phyloP scores from a whole-genome alignment of 2,329 filamentous ascomycete genomes.

The Rhynchosporium graminicola region DNA sequence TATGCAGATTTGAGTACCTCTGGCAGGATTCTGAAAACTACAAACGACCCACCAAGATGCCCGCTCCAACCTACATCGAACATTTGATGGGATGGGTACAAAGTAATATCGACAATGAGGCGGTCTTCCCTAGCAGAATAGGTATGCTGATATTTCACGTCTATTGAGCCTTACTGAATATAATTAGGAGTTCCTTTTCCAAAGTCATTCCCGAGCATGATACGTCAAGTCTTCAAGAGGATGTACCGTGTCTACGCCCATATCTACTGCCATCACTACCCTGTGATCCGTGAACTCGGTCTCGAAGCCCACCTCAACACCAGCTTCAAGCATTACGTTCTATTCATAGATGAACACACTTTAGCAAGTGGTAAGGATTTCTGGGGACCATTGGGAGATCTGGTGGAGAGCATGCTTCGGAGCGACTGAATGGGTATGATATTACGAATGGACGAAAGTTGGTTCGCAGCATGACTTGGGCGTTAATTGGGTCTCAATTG shows the following conservation, averaged over 20 bases:
- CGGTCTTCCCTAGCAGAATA: conserved; percentile 91
- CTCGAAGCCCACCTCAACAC: conserved; percentile 98
- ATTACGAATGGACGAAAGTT: conserved; percentile 21
- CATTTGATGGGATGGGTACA: conserved; percentile 98
- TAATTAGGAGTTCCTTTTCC: conserved; percentile 83
- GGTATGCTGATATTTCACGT: conserved; percentile 53
- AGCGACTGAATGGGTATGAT: conserved; percentile 58
- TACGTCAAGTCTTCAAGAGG: conserved; percentile 97
- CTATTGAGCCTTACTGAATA: conserved; percentile 46
- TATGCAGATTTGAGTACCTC: conserved; percentile 85
- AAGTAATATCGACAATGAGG: conserved; percentile 91
- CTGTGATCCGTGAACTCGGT: conserved; percentile 90
- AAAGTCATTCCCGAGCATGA: conserved; percentile 82
- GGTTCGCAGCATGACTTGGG: conserved; percentile 29
- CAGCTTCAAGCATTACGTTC: conserved; percentile 98
- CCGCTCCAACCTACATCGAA: conserved; percentile 95
- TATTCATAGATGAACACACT: conserved; percentile 96
- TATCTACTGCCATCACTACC: conserved; percentile 99
- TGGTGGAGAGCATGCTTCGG: conserved; percentile 96
- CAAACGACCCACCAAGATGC: conserved; percentile 97
- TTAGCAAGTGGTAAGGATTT: conserved; percentile 93
- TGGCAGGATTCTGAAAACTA: conserved; percentile 96
- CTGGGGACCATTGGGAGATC: conserved; percentile 91
- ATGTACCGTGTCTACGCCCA: conserved; percentile 98
- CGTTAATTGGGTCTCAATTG: conserved; percentile 31